Evolutionary conservation across 2,329 filamentous ascomycete genomes (phyloP).

Genomic region (Paramyrothecium sp.): DNA sequence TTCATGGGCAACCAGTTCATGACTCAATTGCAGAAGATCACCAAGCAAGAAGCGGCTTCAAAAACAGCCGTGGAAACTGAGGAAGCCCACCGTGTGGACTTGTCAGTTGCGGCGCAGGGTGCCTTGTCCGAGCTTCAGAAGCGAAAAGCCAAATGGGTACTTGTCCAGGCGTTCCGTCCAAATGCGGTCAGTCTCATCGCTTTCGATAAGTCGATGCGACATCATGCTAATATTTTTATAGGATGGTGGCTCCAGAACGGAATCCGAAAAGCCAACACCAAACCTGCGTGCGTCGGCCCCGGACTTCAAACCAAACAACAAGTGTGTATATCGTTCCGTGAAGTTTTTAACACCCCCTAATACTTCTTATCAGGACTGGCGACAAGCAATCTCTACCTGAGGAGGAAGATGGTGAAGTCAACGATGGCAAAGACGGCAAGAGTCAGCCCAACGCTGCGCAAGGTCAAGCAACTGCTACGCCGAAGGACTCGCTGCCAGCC

Average conservation of each 20-base stretch:
- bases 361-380: conserved; percentile 7
- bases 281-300: conserved; percentile 57
- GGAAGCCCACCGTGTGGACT: conserved; percentile 65
- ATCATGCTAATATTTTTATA: conserved; percentile 17
- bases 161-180: conserved; percentile 70
- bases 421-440: conserved; percentile 48
- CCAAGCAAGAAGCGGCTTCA: conserved; percentile 55
- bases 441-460: conserved; percentile 10
- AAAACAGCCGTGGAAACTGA: conserved; percentile 47
- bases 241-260: conserved; percentile 24
- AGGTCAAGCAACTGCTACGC: conserved; percentile 3
- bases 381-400: conserved; percentile 34
- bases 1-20: conserved; percentile 75
- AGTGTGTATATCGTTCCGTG: conserved; percentile 27
- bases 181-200: conserved; percentile 50
- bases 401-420: conserved; percentile 72
- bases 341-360: conserved; percentile 12
- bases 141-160: conserved; percentile 66
- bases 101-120: conserved; percentile 72
- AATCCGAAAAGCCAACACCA: conserved; percentile 29
- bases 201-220: neutral
- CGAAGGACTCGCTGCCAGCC: conserved; percentile 32
- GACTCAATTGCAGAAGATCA: conserved; percentile 64
- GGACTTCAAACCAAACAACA: conserved; percentile 60
- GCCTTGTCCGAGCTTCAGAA: conserved; percentile 69